These are phyloP conservation scores for Pestalotiopsis sp. DNA, from an alignment of 2,329 filamentous ascomycete genomes.

Conservation along the genomic window DNA sequence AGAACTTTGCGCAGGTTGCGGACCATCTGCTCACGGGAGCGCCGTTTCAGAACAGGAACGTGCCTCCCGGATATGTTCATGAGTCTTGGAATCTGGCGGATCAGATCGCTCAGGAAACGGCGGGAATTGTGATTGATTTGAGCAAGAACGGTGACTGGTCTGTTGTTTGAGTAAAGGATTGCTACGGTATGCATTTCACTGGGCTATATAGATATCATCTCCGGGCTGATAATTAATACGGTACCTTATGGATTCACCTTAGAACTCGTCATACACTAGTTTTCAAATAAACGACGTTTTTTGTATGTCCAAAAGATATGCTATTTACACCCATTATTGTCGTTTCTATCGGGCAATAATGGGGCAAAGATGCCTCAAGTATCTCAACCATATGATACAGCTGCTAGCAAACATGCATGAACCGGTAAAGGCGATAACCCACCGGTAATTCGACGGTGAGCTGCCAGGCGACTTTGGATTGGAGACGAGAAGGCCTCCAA, in stretches of 20 bases:
- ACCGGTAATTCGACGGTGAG: conserved; percentile 14
- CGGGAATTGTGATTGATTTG: background rate
- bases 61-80: background rate
- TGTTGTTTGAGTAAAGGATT: background rate
- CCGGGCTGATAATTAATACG: no score
- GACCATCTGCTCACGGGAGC: background rate
- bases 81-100: background rate
- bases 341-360: background rate
- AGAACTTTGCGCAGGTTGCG: background rate
- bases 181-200: no score
- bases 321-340: no score
- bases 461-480: conserved; percentile 10
- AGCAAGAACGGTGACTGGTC: conserved; percentile 1
- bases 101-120: background rate
- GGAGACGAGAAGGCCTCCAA: conserved; percentile 18
- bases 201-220: no score
- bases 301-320: no score
- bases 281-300: no score
- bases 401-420: conserved; percentile 20
- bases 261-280: no score
- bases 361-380: conserved; percentile 4
- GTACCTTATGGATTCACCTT: no score
- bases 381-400: conserved; percentile 14
- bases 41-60: background rate
- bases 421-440: conserved; percentile 19